phyloP scores from a whole-genome alignment of 805 yeast species.

The Metschnikowia sp. region DNA sequence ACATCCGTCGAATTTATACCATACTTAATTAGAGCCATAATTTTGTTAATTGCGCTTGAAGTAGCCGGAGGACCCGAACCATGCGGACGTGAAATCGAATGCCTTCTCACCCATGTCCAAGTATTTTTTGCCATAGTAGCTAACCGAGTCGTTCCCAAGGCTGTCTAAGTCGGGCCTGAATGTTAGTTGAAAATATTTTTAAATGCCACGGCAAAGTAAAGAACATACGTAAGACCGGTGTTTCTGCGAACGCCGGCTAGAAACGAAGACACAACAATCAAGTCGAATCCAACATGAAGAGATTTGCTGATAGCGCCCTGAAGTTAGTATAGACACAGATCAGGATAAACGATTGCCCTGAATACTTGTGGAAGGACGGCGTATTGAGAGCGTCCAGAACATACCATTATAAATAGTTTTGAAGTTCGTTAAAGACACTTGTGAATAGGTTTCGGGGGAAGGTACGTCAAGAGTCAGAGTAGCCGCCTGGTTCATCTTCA shows the following conservation, averaged over 20 bases:
- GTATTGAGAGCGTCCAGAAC: too few species aligned
- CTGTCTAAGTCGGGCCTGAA: constrained; percentile 45
- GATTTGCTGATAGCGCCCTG: constrained; percentile 35
- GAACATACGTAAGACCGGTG: constrained; percentile 52
- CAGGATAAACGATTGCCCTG: too few species aligned
- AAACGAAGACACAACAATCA: constrained; percentile 56
- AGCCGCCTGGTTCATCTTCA: too few species aligned
- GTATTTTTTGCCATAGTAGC: constrained; percentile 58
- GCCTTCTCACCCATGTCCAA: constrained; percentile 82
- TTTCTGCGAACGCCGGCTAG: constrained; percentile 55
- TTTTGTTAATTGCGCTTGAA: constrained; percentile 53
- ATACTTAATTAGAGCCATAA: background rate
- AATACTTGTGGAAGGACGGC: too few species aligned
- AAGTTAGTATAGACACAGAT: constrained; percentile 8
- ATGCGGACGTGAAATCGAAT: constrained; percentile 67
- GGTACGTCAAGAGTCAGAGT: too few species aligned
- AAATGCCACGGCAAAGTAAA: constrained; percentile 5
- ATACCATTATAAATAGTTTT: too few species aligned
- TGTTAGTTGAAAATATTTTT: constrained; percentile 4
- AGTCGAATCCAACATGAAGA: constrained; percentile 56
- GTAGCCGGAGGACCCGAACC: constrained; percentile 68
- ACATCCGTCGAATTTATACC: constrained; percentile 6
- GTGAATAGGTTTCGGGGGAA: too few species aligned
- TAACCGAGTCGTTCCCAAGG: constrained; percentile 42
- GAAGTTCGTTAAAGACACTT: too few species aligned